Evolutionary conservation across 106 monocot species (phyloP).

Genomic region (Agapanthus africanus): DNA sequence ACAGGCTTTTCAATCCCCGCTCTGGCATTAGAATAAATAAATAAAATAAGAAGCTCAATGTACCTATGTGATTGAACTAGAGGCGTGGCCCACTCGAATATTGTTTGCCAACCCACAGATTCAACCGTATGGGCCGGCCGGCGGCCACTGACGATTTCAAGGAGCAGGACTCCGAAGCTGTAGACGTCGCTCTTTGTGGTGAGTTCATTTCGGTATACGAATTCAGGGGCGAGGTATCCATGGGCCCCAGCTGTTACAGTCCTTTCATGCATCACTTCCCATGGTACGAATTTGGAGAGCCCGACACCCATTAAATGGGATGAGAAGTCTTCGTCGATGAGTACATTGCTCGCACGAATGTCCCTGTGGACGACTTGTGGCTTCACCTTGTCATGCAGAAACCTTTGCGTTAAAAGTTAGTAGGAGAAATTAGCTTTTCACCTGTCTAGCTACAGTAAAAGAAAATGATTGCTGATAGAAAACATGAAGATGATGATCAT

Average conservation of each 20-base stretch:
- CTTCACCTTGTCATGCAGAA: slow-evolving; percentile 98
- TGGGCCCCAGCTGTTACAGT: slow-evolving; percentile 76
- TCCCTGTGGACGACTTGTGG: slow-evolving; percentile 96
- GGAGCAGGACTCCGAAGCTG: slow-evolving; percentile 87
- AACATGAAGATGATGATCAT: no score
- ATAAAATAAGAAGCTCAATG: no score
- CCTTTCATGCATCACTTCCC: slow-evolving; percentile 94
- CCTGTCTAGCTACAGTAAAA: no score
- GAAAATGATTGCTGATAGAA: no score
- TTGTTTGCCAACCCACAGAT: slow-evolving; percentile 79
- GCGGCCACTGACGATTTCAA: slow-evolving; percentile 84
- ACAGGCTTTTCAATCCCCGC: no score
- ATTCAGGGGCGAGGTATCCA: slow-evolving; percentile 95
- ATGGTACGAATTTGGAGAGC: slow-evolving; percentile 82
- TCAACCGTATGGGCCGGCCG: slow-evolving; percentile 67
- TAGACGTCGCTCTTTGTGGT: slow-evolving; percentile 97
- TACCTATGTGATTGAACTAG: slow-evolving; percentile 85
- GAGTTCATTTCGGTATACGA: slow-evolving; percentile 88
- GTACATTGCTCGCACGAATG: slow-evolving; percentile 89
- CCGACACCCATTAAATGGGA: slow-evolving; percentile 89
- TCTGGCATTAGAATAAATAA: no score
- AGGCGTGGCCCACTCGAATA: slow-evolving; percentile 97
- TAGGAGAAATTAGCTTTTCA: no score
- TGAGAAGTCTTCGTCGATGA: slow-evolving; percentile 86
- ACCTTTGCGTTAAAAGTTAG: no score